Base-by-base conservation (phyloP, 257 asterid species). In the Penstemon newberryi region DNA sequence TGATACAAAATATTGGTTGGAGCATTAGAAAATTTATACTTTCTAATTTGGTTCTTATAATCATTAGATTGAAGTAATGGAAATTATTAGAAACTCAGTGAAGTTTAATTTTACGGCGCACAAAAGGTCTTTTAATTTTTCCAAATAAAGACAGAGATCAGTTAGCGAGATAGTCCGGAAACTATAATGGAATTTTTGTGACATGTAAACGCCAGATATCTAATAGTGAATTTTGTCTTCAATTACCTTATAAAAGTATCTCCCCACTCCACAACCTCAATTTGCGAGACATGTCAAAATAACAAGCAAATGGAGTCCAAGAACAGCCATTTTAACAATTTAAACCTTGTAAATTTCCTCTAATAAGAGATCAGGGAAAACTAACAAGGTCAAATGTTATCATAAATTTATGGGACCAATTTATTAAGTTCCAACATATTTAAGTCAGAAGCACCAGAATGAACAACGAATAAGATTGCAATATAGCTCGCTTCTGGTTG, bases 161-260 rank as follows among this genome's bases (percentile, higher is more conserved):
- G 9, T 15, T 38, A 39, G 33, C 3, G 43, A 57, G 38, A 41
- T 38, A 54, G 8, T 15, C 12, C 15, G 39, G 71, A 56, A 46
- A 37, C 76, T 53, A 4, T 36, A 15, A 6, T 41, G 25, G 55
- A 12, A 1, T 9, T 19, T 4, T 64, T 15, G 6, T 7, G 37
- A 25, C 69, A 50, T 59, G 57, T 70, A 65, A 64, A 44, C 55
- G 40, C 18, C 36, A 50, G 53, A 49, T 9, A 43, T 65, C 38
- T 65, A 65, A 58, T n/a, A 33, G 47, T 9, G 53, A 18, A 36
- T 36, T 25, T 15, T 38, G 18, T 59, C 65, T 51, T 37, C 73
- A 41, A 15, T 9, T 51, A 6, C n/a, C 4, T 1, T 56, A 12
- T 18, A n/a, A 18, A 66, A 49, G 38, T 46, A 47, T 51, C 7